Base-by-base conservation (phyloP, 2,329 filamentous ascomycete genomes). In the Alternaria sp. region DNA sequence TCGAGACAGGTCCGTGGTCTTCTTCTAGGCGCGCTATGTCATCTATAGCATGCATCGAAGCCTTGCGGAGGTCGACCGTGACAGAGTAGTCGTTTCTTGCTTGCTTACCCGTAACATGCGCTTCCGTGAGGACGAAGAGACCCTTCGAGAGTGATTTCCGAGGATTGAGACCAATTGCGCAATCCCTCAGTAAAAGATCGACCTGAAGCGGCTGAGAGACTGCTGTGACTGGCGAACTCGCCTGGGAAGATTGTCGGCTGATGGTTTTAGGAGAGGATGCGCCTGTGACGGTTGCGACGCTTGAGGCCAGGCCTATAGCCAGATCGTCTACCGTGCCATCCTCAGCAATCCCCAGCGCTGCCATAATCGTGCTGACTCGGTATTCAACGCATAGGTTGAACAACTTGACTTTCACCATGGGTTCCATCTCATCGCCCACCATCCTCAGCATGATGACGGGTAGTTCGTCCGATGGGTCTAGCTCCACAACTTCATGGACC, bases 401-500 rank as follows among this genome's bases (percentile, higher is more conserved):
- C 45, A 98, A 82, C 76, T 97, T 96, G 61, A 97, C 79, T 77
- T 96, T 97, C 68, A 97, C 84, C 7, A 93, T 89, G 0, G 96
- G 95, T 67, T 98, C 95, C 81, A 96, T 92, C 76, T 98, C 95
- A 76, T 98, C 94, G 0, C 93, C 93, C 68, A 99, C 92, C 82
- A 97, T 91, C 53, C 96, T 88, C 62, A 92, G 88, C 90, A 97
- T 97, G 57, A 98, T 78, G 67, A 94, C 92, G 1, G 90, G 89
- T 1, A 87, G 81, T 25, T 77, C 77, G 21, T 83, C 82, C 9
- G 74, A 68, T 8, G 72, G 73, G 40, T 67, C 67, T 5, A 78
- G 65, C 17, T 77, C 67, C 9, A 88, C 72, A n/a, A 88, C 83
- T 68, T 87, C 88, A 44, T 89, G 89, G 6, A 98, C 72, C 12